Evolutionary conservation across 78 protist genomes (phyloP), one percentile per base, ranked within the genome.

Genomic region (Cavenderia fasciculata): DNA sequence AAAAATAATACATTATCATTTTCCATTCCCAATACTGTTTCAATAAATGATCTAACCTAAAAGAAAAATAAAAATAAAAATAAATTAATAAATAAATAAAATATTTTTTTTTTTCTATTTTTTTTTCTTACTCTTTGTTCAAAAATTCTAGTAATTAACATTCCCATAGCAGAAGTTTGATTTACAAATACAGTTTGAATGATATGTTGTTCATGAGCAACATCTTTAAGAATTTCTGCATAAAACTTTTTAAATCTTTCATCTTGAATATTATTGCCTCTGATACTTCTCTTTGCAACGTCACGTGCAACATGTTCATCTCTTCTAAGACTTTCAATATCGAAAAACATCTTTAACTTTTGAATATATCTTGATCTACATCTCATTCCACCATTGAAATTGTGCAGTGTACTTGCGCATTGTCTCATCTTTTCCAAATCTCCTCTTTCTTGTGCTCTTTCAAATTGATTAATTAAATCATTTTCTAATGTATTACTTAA

Each of bases 391-490:
- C 90, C 90, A 44, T 82, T 82, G 25, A 82, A 82, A 21, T 59
- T 46, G 21, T 82, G 59, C 3, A 82, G 54, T 1, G 90, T 82
- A 0, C 71, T 43, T 29, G 90, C 90, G 44, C 90, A 82, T 36
- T 82, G 78, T 33, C 56, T 82, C 90, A 82, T 82, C 61, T 82
- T 68, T 25, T 82, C 90, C 19, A 31, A 68, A 56, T 82, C 90
- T 8, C 33, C 29, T 68, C 78, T 82, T 12, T 82, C 90, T 7
- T 74, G 77, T 5, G 90, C 90, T 34, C 78, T 38, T 43, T 82
- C 90, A 68, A 82, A 82, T 56, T 82, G 90, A 44, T 49, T 56
- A 14, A 82, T 12, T 33, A 82, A 18, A 82, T 82, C 78, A 23
- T 82, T 82, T 25, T 82, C 90, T 14, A 82, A 63, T 12, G 59